A percentile compares a stretch with the other conserved stretches of the same genome.
Conservation (phyloP, 495 filamentous ascomycete species). For the Penicillium soppii region DNA sequence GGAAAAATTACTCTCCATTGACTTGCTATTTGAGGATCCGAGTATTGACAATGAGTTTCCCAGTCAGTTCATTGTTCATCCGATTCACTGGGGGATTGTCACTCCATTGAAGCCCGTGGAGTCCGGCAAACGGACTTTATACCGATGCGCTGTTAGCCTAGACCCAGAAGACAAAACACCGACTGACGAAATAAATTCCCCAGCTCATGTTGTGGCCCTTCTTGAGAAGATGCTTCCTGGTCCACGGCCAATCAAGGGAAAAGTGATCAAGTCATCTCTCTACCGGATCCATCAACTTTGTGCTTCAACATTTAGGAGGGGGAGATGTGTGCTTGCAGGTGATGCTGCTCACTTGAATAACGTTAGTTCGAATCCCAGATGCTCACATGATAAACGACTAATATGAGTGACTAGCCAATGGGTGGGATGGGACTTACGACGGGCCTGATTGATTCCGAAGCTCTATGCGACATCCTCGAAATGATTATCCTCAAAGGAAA, state of each 20-base stretch:
- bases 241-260: background rate
- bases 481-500: constrained; percentile 6
- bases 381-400: too few relatives aligned
- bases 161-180: background rate
- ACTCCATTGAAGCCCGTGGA: background rate
- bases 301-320: constrained; percentile 1
- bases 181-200: background rate
- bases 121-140: background rate
- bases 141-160: background rate
- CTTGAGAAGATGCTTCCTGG: background rate
- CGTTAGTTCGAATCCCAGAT: background rate
- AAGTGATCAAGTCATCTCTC: background rate
- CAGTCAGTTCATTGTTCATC: background rate
- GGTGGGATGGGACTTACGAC: constrained; percentile 7
- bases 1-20: background rate
- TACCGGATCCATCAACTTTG: constrained; percentile 7
- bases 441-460: constrained; percentile 5
- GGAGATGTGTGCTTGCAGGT: constrained; percentile 5
- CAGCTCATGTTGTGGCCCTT: background rate
- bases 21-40: background rate
- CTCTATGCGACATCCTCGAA: constrained; percentile 3
- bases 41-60: background rate
- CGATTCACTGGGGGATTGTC: background rate
- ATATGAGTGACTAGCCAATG: constrained; percentile 7
- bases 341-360: constrained; percentile 9